Percentiles rank a stretch among this genome's conserved stretches.
Conservation (phyloP, 371 early-diverging fungal genomes). For the Saksenaea oblongispora region DNA sequence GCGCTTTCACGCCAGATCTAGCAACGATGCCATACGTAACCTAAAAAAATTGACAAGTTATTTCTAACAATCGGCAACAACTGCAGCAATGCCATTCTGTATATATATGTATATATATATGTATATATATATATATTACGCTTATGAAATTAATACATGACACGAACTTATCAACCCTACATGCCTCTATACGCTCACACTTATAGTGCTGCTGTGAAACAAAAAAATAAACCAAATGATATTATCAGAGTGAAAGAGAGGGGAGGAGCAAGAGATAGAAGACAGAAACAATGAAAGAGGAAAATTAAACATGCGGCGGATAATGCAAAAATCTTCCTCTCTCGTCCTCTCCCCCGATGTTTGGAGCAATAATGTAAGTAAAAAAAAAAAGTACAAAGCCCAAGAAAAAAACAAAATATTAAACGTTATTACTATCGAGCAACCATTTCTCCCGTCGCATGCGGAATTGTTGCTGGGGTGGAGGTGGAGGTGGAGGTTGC, state of each 20-base stretch:
- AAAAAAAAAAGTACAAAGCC: slow-evolving; percentile 2
- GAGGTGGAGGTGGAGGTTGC: background rate
- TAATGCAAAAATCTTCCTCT: background rate
- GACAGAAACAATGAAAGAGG: background rate
- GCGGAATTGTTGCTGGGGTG: background rate
- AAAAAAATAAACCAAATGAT: background rate
- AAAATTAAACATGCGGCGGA: slow-evolving; percentile 2
- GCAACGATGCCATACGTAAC: no score
- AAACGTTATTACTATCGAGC: background rate
- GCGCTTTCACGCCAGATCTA: no score
- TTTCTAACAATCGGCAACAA: no score
- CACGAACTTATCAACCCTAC: no score
- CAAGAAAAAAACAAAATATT: background rate
- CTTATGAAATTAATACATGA: no score
- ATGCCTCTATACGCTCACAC: background rate
- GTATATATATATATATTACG: no score
- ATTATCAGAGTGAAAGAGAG: background rate
- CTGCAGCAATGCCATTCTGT: no score
- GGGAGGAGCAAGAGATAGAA: background rate
- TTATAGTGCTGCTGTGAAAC: background rate
- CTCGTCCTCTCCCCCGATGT: background rate
- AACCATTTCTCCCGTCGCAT: slow-evolving; percentile 4
- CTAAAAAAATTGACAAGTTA: no score
- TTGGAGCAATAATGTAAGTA: slow-evolving; percentile 5
- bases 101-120: no score